Conservation (phyloP, 352 stramenopile genomes). For the Globisporangium parvum region DNA sequence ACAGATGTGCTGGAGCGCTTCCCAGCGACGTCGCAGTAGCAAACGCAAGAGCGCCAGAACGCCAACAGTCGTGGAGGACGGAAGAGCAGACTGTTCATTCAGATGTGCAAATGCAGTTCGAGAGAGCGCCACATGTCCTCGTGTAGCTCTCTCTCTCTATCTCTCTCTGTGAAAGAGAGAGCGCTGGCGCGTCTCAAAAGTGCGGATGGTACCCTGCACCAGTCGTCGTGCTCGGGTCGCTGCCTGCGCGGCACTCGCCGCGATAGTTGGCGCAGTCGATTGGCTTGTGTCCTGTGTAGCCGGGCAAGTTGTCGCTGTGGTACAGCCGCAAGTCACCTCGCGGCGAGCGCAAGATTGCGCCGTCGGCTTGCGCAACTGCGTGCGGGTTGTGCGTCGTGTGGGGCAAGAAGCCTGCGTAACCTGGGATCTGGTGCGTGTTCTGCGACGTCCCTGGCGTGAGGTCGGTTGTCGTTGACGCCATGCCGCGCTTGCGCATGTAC, state of each 20-base stretch:
- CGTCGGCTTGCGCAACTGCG: slow-evolving; percentile 50
- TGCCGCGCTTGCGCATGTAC: slow-evolving; percentile 70
- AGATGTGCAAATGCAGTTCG: background rate
- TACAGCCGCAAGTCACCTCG: slow-evolving; percentile 59
- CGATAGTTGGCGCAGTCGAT: slow-evolving; percentile 74
- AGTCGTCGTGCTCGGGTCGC: slow-evolving; percentile 48
- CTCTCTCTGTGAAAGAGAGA: background rate
- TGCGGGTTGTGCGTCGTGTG: slow-evolving; percentile 47
- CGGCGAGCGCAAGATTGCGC: slow-evolving; percentile 26
- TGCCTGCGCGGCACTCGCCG: slow-evolving; percentile 62
- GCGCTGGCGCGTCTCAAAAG: slow-evolving; percentile 21
- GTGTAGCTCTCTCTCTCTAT: background rate
- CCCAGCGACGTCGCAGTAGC: slow-evolving; percentile 13
- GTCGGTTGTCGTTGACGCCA: slow-evolving; percentile 75
- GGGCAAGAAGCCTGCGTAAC: slow-evolving; percentile 72
- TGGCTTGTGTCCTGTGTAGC: slow-evolving; percentile 79
- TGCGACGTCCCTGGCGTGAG: slow-evolving; percentile 61
- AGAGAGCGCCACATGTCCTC: background rate
- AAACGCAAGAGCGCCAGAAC: background rate
- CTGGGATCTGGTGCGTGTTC: slow-evolving; percentile 77
- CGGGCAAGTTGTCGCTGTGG: slow-evolving; percentile 75
- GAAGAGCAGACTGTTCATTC: background rate
- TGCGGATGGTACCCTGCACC: slow-evolving; percentile 55
- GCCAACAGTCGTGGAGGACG: background rate
- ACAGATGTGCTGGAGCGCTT: slow-evolving; percentile 43